Conservation (phyloP, 371 early-diverging fungal genomes). For the Chytridium lagenaria region DNA sequence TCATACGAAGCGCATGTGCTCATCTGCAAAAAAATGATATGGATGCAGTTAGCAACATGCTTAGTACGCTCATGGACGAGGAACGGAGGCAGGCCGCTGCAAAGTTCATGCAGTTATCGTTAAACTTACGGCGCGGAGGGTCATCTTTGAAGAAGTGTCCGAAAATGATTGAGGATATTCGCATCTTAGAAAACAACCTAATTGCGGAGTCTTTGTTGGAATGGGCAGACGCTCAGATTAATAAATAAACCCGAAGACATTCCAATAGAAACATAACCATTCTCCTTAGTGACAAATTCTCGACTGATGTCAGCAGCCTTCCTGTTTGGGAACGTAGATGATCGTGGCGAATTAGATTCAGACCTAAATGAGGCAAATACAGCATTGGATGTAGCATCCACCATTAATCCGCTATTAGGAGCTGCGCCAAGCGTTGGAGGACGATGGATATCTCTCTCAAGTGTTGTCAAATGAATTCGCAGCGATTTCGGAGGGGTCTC, state of each 20-base stretch:
- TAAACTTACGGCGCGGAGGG: neutral
- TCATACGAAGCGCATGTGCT: neutral
- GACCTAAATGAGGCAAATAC: neutral
- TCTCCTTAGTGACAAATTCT: neutral
- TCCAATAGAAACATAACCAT: too few species aligned
- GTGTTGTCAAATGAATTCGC: conserved; percentile 49
- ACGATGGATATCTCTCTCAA: conserved; percentile 46
- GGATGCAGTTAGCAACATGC: neutral
- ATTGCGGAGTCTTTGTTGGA: neutral
- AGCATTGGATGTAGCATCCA: neutral
- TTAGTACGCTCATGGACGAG: neutral
- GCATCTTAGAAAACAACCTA: neutral
- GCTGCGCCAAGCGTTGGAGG: conserved; percentile 68
- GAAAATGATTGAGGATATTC: neutral
- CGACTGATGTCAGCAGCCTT: neutral
- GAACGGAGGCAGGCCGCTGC: neutral
- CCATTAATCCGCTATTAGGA: conserved; percentile 57
- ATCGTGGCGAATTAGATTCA: conserved; percentile 75
- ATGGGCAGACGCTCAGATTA: neutral
- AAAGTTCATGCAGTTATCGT: neutral
- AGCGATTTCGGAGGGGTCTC: conserved; percentile 43
- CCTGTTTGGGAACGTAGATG: conserved; percentile 90
- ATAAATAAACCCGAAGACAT: too few species aligned
- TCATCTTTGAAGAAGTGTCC: neutral
- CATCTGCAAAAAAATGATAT: conserved; percentile 21